phyloP scores from a whole-genome alignment of 805 yeast species.

The Ogataea sp. region DNA sequence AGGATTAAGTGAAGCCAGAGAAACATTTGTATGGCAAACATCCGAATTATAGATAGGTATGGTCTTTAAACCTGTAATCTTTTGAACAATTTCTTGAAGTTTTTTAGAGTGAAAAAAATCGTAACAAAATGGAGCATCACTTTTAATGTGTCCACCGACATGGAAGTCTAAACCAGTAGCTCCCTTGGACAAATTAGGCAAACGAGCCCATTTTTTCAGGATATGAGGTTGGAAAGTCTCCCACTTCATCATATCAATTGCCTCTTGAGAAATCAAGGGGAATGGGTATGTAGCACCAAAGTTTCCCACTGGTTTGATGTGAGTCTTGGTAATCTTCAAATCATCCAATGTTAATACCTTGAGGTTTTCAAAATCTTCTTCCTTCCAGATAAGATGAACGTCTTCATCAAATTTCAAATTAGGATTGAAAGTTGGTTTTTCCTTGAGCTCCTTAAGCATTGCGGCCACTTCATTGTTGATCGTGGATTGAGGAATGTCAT shows the following conservation, averaged over 20 bases:
- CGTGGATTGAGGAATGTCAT: conserved; percentile 18
- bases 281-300: conserved; percentile 47
- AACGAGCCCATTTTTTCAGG: conserved; percentile 35
- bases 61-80: conserved; percentile 42
- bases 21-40: conserved; percentile 42
- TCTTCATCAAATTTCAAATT: conserved; percentile 28
- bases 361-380: conserved; percentile 28
- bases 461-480: conserved; percentile 16
- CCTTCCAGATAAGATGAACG: conserved; percentile 29
- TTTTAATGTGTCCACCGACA: conserved; percentile 41
- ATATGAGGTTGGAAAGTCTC: conserved; percentile 39
- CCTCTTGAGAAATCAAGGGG: conserved; percentile 51
- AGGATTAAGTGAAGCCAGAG: conserved; percentile 26
- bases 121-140: conserved; percentile 35
- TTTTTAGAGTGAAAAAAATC: conserved; percentile 46
- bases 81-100: conserved; percentile 37
- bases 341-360: conserved; percentile 29
- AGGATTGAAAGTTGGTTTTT: conserved; percentile 19
- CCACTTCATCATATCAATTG: conserved; percentile 45
- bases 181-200: conserved; percentile 17
- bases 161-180: conserved; percentile 29
- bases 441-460: conserved; percentile 10
- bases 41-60: conserved; percentile 43
- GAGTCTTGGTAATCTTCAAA: conserved; percentile 28
- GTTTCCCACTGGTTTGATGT: conserved; percentile 24